These are phyloP conservation scores for Dactylellina drechsleri DNA, from an alignment of 2,329 filamentous ascomycete genomes.

Conservation along the genomic window DNA sequence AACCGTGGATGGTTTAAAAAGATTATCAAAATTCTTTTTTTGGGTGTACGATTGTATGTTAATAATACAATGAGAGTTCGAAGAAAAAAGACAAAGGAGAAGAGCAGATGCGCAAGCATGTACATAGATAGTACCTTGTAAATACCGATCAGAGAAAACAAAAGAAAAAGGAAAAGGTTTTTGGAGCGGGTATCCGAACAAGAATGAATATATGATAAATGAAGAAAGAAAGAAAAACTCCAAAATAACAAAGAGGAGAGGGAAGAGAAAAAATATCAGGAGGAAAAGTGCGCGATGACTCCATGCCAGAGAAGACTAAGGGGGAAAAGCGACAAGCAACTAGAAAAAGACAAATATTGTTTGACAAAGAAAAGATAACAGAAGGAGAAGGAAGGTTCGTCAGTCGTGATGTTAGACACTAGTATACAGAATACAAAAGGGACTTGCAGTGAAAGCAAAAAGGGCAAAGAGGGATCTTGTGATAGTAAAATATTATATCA, in stretches of 20 bases:
- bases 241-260: constrained; percentile 24
- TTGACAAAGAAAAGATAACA: constrained; percentile 22
- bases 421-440: constrained; percentile 35
- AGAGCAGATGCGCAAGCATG: constrained; percentile 31
- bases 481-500: constrained; percentile 1
- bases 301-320: constrained; percentile 55
- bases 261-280: constrained; percentile 4
- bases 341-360: constrained; percentile 5
- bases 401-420: constrained; percentile 50
- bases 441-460: no score
- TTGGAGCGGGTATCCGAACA: constrained; percentile 50
- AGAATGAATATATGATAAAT: constrained; percentile 18
- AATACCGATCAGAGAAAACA: constrained; percentile 25
- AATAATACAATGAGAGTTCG: constrained; percentile 45
- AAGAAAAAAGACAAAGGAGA: constrained; percentile 28
- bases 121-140: constrained; percentile 43
- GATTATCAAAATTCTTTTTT: constrained; percentile 27
- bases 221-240: constrained; percentile 22
- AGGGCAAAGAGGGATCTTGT: constrained; percentile 27
- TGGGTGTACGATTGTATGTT: constrained; percentile 48
- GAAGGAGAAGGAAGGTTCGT: constrained; percentile 32
- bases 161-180: constrained; percentile 12
- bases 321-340: constrained; percentile 10
- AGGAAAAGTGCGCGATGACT: constrained; percentile 41
- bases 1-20: background rate